Base-by-base conservation (phyloP, 202 grass and related monocot genomes). In the Brachypodium distachyon region DNA sequence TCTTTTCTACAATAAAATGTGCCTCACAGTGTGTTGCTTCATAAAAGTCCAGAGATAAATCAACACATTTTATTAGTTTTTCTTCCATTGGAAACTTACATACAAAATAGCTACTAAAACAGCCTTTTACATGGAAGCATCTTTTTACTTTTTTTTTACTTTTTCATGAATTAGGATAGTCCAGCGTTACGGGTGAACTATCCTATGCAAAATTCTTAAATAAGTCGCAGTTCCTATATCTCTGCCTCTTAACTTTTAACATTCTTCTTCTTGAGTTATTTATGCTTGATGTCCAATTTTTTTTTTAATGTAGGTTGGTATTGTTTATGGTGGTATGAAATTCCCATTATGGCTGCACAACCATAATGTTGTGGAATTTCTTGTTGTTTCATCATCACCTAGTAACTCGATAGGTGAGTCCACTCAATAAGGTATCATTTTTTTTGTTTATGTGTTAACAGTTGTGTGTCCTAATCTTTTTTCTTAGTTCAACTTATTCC, bases 401-500 rank as follows among this genome's bases (percentile, higher is more conserved):
- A 85, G 78, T 67, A 87, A 88, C 73, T 79, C 67, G 38, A 73
- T 88, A 81, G 85, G 85, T 91, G 72, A 86, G 88, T 34, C 50
- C 49, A 54, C 27, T 40, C 6, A 26, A 73, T 17, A 27, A 51
- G 17, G 26, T 84, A 8, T 38, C 66, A 68, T 66, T 47, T 26
- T 39, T 57, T 54, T 27, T 38, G 37, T 21, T 46, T 19, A n/a
- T 47, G 16, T 84, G n/a, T 33, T 68, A 48, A 68, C 40, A 7
- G 3, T 48, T 69, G 27, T 48, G 25, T 47, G 28, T 8, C 12
- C 77, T 86, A 25, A 21, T 77, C 53, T 32, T 72, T 81, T 67
- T 77, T 73, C 38, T 79, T 90, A 96, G 93, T 96, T 76, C 93
- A 92, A 92, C 87, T 92, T 81, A 73, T 92, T 56, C 93, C 93